Conservation (phyloP, 139 green algal genomes). For the Edaphochlamys debaryana region DNA sequence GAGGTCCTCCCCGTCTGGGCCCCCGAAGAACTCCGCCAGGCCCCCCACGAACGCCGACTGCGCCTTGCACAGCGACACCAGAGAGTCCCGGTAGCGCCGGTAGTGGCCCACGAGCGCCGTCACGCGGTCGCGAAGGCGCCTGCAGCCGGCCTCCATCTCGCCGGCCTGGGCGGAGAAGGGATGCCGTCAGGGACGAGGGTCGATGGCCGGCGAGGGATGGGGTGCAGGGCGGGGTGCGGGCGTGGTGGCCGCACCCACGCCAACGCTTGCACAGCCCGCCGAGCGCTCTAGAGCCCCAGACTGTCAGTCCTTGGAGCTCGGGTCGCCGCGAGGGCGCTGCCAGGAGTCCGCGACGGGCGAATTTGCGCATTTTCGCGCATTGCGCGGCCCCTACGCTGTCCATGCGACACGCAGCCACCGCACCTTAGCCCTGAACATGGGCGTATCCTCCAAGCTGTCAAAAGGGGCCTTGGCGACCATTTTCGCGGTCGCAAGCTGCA, state of each 20-base stretch:
- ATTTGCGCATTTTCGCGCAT: not conserved
- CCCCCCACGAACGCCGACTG: constrained; percentile 27
- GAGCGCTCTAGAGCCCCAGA: too few species aligned
- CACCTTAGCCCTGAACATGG: constrained; percentile 24
- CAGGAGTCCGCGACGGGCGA: not conserved
- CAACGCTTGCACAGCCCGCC: too few species aligned
- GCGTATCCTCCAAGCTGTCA: constrained; percentile 16
- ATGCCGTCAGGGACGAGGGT: too few species aligned
- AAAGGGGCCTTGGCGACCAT: too few species aligned
- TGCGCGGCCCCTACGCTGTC: not conserved
- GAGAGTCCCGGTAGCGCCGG: constrained; percentile 20
- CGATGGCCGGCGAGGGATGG: not conserved
- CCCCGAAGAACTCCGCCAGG: constrained; percentile 35
- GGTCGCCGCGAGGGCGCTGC: not conserved
- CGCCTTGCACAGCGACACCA: constrained; percentile 33
- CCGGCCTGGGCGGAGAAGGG: not conserved
- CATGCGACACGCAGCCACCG: not conserved
- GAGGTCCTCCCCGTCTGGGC: constrained; percentile 2
- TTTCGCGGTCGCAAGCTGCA: too few species aligned
- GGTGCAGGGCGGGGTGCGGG: too few species aligned
- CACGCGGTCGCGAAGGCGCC: constrained; percentile 8
- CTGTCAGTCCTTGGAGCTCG: too few species aligned
- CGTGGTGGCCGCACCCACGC: too few species aligned
- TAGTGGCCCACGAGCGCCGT: constrained; percentile 16
- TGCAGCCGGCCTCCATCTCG: constrained; percentile 18